Percentiles rank a stretch among this genome's conserved stretches.
Evolutionary conservation across 2,329 filamentous ascomycete genomes (phyloP).

Genomic region (Ceratocystis ficicola): DNA sequence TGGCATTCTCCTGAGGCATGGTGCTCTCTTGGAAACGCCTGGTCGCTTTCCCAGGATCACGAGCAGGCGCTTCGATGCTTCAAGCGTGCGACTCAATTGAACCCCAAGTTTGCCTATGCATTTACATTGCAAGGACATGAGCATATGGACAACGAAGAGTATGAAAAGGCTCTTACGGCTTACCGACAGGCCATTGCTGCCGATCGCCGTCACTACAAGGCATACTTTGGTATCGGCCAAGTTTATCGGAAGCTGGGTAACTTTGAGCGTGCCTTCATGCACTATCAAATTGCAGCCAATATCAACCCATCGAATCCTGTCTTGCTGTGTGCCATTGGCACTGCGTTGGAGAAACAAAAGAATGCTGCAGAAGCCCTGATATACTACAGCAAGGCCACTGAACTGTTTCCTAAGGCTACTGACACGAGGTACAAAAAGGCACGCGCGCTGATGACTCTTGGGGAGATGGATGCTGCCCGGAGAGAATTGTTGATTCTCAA

Average conservation of each 20-base stretch:
- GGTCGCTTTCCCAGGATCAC: conserved; percentile 82
- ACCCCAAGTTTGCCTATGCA: conserved; percentile 85
- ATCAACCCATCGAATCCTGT: conserved; percentile 95
- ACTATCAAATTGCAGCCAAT: conserved; percentile 74
- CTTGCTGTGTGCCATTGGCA: conserved; percentile 81
- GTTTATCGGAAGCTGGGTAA: conserved; percentile 87
- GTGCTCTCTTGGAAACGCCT: conserved; percentile 91
- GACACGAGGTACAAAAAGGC: conserved; percentile 90
- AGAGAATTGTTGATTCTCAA: conserved; percentile 78
- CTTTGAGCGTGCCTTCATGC: conserved; percentile 78
- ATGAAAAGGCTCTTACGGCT: conserved; percentile 79
- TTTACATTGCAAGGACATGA: conserved; percentile 95
- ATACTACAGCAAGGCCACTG: conserved; percentile 71
- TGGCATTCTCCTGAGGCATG: conserved; percentile 89
- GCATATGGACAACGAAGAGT: conserved; percentile 90
- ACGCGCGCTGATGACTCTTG: conserved; percentile 66
- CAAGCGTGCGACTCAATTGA: conserved; percentile 80
- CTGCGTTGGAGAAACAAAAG: conserved; percentile 78
- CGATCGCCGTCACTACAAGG: conserved; percentile 87
- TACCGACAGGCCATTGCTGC: conserved; percentile 79
- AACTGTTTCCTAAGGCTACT: conserved; percentile 67
- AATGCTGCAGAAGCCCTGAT: conserved; percentile 65
- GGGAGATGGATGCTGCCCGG: conserved; percentile 58
- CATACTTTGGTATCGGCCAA: conserved; percentile 80
- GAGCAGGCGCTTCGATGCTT: conserved; percentile 92